Conservation (phyloP, 2,329 filamentous ascomycete genomes). For the Beauveria bassiana region DNA sequence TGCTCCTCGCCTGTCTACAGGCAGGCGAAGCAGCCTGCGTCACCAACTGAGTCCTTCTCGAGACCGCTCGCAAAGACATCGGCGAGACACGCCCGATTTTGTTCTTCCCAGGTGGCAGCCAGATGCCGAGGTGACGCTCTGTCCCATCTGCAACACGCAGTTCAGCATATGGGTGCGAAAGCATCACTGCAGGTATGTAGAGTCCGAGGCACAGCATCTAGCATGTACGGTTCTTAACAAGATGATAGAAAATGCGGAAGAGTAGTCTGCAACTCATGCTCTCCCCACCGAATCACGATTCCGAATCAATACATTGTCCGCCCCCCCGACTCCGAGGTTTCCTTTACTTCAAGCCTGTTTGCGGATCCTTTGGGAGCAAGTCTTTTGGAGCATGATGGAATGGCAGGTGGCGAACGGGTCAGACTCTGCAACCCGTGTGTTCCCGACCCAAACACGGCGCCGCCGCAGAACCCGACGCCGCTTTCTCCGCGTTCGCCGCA, state of each 20-base stretch:
- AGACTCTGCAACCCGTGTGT: slow-evolving; percentile 56
- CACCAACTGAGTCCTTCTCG: neutral
- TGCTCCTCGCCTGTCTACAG: neutral
- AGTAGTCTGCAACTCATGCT: slow-evolving; percentile 84
- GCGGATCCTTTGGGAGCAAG: slow-evolving; percentile 31
- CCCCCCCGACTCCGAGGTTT: slow-evolving; percentile 47
- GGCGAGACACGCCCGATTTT: slow-evolving; percentile 31
- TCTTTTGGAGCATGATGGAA: slow-evolving; percentile 35
- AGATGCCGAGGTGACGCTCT: slow-evolving; percentile 72
- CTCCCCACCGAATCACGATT: slow-evolving; percentile 90
- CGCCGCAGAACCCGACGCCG: slow-evolving; percentile 37
- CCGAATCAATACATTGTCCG: slow-evolving; percentile 88
- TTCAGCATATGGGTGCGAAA: slow-evolving; percentile 85
- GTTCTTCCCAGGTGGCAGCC: slow-evolving; percentile 78
- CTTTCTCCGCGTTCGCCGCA: slow-evolving; percentile 31
- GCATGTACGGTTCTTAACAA: neutral
- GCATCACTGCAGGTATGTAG: slow-evolving; percentile 75
- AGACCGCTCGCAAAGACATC: neutral
- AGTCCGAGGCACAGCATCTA: neutral
- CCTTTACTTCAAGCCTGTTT: slow-evolving; percentile 27
- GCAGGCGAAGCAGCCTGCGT: neutral
- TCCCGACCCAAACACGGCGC: slow-evolving; percentile 52
- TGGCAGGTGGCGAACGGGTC: slow-evolving; percentile 49
- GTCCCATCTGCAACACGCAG: slow-evolving; percentile 72
- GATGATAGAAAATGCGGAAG: slow-evolving; percentile 71